Evolutionary conservation across 208 protist genomes (phyloP).

Genomic region (Naegleria lovaniensis): DNA sequence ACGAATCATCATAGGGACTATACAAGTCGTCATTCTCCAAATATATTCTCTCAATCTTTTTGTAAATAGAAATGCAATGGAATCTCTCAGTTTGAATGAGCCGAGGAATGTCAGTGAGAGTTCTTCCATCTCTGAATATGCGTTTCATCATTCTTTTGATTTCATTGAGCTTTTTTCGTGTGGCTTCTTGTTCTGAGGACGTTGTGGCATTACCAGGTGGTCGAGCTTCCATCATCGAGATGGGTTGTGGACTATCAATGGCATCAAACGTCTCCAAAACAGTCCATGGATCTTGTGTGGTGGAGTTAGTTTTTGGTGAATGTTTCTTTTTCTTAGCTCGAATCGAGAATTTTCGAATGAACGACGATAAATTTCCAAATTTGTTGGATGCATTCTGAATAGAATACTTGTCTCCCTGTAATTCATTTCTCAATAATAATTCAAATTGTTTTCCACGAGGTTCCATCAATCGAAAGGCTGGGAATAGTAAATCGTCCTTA

Average conservation of each 20-base stretch:
- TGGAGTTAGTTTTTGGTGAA: background rate
- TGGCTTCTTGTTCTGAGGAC: background rate
- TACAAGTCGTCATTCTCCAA: background rate
- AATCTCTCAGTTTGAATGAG: background rate
- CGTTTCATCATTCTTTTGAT: background rate
- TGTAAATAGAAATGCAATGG: background rate
- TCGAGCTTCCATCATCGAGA: background rate
- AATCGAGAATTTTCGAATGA: background rate
- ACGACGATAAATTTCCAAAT: background rate
- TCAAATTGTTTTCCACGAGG: background rate
- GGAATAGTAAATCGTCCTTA: background rate
- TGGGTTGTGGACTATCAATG: background rate
- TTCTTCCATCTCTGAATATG: background rate
- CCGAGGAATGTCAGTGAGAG: background rate
- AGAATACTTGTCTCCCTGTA: background rate
- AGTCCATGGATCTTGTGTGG: background rate
- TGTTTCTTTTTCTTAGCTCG: background rate
- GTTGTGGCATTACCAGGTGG: background rate
- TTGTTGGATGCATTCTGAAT: background rate
- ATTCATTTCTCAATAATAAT: background rate
- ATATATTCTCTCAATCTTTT: background rate
- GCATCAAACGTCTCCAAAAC: background rate
- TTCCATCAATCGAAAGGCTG: background rate
- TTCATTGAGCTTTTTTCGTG: background rate
- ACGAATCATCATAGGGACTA: background rate